A percentile compares a stretch with the other conserved stretches of the same genome.
phyloP scores from a whole-genome alignment of 257 asterid species.

The Asclepias syriaca region DNA sequence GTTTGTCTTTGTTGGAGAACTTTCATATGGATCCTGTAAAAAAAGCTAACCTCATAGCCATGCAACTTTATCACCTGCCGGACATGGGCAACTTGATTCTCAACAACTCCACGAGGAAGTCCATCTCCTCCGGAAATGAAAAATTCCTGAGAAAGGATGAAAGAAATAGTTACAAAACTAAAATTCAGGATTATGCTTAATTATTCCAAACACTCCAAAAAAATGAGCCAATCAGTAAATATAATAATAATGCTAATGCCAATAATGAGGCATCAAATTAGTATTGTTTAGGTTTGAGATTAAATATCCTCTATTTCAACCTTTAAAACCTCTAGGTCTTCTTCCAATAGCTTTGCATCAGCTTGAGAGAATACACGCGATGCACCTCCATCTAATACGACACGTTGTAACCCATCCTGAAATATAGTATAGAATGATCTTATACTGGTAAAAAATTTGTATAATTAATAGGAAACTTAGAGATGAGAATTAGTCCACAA shows the following conservation, averaged over 20 bases:
- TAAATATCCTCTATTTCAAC: constrained; percentile 30
- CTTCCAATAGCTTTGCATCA: constrained; percentile 84
- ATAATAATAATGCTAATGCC: not conserved
- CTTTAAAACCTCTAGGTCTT: constrained; percentile 86
- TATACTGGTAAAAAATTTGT: constrained; percentile 11
- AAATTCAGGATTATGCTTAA: not conserved
- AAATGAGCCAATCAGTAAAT: not conserved
- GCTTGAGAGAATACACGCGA: constrained; percentile 62
- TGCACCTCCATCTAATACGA: constrained; percentile 85
- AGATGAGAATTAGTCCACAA: not conserved
- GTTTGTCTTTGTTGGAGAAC: not conserved
- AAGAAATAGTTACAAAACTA: not conserved
- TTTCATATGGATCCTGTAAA: not conserved
- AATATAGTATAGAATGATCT: constrained; percentile 11
- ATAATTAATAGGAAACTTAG: not conserved
- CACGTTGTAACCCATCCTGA: constrained; percentile 89
- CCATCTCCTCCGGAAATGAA: constrained; percentile 98
- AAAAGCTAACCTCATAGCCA: constrained; percentile 72
- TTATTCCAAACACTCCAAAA: no score
- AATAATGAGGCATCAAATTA: not conserved
- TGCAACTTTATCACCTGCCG: constrained; percentile 73
- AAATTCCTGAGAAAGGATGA: constrained; percentile 49
- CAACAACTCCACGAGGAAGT: constrained; percentile 98
- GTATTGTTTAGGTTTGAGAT: not conserved
- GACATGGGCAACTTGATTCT: constrained; percentile 77